Evolutionary conservation across 805 yeast species (phyloP).

Genomic region (Candida montana): DNA sequence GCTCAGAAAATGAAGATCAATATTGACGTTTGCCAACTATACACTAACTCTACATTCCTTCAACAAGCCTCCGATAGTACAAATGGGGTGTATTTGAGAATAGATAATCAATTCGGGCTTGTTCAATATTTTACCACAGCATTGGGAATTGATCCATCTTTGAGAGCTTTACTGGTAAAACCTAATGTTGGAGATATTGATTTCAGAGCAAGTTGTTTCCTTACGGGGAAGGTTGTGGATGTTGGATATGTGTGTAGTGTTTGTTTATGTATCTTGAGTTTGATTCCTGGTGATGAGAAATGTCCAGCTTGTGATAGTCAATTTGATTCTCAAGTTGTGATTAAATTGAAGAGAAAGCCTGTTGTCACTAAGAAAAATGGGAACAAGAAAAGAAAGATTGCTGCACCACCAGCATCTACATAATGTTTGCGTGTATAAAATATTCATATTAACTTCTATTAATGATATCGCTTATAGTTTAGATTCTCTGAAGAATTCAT

Average conservation of each 20-base stretch:
- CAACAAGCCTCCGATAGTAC: slow-evolving; percentile 97
- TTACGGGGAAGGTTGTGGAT: slow-evolving; percentile 87
- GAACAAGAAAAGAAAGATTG: slow-evolving; percentile 29
- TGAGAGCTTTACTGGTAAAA: slow-evolving; percentile 68
- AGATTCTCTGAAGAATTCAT: slow-evolving; percentile 23
- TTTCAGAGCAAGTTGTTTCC: slow-evolving; percentile 89
- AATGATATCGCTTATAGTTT: too few relatives aligned
- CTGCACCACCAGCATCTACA: neutral
- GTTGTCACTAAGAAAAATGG: slow-evolving; percentile 38
- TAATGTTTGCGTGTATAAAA: too few relatives aligned
- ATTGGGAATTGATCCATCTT: slow-evolving; percentile 77
- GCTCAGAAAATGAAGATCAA: slow-evolving; percentile 90
- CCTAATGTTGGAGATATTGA: slow-evolving; percentile 80
- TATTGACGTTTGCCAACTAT: slow-evolving; percentile 84
- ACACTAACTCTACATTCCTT: slow-evolving; percentile 67
- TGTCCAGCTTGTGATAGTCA: slow-evolving; percentile 87
- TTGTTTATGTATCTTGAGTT: slow-evolving; percentile 74
- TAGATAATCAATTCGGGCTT: slow-evolving; percentile 67
- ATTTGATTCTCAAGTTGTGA: slow-evolving; percentile 62
- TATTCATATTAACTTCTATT: too few relatives aligned
- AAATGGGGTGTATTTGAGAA: slow-evolving; percentile 73
- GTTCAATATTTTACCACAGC: slow-evolving; percentile 81
- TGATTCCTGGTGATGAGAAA: slow-evolving; percentile 55
- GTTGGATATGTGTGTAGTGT: slow-evolving; percentile 94
- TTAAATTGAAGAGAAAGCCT: slow-evolving; percentile 56